Percentiles rank a stretch among this genome's conserved stretches.
phyloP scores from a whole-genome alignment of 192 early-diverging fungal genomes.

The Mortierella claussenii region DNA sequence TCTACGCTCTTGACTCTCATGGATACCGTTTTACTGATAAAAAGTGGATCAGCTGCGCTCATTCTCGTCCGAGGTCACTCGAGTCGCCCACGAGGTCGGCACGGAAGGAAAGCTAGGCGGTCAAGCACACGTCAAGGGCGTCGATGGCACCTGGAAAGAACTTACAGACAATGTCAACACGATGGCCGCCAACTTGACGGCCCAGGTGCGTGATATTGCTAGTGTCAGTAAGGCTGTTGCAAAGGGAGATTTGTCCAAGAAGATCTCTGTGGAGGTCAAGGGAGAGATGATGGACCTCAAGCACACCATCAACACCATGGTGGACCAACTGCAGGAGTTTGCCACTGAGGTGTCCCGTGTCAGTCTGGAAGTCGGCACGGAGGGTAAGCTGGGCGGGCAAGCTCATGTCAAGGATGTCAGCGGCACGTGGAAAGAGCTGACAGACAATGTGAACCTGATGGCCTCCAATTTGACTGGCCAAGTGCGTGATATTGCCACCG shows the following conservation, averaged over 20 bases:
- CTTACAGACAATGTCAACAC: constrained; percentile 76
- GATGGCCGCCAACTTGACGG: constrained; percentile 73
- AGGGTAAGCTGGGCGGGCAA: constrained; percentile 71
- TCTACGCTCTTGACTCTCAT: background rate
- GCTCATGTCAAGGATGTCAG: constrained; percentile 68
- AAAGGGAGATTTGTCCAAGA: constrained; percentile 67
- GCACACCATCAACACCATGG: constrained; percentile 70
- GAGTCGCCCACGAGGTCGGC: constrained; percentile 69
- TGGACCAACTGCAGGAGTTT: constrained; percentile 69
- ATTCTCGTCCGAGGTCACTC: constrained; percentile 61
- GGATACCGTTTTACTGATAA: background rate
- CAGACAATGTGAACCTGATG: constrained; percentile 62
- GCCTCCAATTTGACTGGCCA: constrained; percentile 56
- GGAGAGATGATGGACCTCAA: constrained; percentile 75
- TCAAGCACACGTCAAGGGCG: constrained; percentile 51
- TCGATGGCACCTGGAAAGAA: constrained; percentile 77
- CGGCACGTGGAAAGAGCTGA: constrained; percentile 74
- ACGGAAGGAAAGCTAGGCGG: constrained; percentile 68
- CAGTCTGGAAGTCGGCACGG: constrained; percentile 69
- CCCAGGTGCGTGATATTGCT: constrained; percentile 71
- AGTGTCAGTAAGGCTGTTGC: constrained; percentile 71
- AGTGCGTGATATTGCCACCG: constrained; percentile 64
- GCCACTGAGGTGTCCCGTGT: constrained; percentile 73
- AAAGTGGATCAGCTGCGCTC: constrained; percentile 53
- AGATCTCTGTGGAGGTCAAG: constrained; percentile 63